Conservation (phyloP, 2,329 filamentous ascomycete species). For the Aspergillus fumigatus region DNA sequence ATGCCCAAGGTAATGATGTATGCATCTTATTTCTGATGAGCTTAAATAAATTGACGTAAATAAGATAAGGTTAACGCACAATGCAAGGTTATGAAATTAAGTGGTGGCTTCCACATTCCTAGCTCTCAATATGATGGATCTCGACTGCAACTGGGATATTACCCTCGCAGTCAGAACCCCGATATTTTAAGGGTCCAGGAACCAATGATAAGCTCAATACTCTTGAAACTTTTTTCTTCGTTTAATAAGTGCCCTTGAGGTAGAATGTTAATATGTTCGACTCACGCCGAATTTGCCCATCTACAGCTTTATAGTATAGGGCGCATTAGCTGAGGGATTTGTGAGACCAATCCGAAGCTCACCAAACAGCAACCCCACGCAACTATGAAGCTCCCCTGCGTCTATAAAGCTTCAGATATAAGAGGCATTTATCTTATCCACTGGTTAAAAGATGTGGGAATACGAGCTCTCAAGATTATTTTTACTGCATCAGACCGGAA, state of each 20-base stretch:
- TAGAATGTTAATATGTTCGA: not conserved
- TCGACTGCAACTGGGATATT: not conserved
- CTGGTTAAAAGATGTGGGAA: not conserved
- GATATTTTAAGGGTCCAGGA: not conserved
- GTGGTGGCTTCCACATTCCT: slow-evolving; percentile 20
- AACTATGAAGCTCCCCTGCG: not conserved
- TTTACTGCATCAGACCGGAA: not conserved
- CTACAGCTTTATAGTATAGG: not conserved
- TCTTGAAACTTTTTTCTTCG: not conserved
- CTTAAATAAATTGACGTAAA: not conserved
- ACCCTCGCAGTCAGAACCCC: too few relatives aligned
- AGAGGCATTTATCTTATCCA: slow-evolving; percentile 12
- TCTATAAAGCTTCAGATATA: not conserved
- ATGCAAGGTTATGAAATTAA: slow-evolving; percentile 28
- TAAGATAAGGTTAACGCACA: slow-evolving; percentile 16
- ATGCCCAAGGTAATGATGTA: slow-evolving; percentile 38
- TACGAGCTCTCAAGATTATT: not conserved
- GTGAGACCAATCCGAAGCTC: slow-evolving; percentile 7
- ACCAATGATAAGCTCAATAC: not conserved
- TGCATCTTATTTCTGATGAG: slow-evolving; percentile 26
- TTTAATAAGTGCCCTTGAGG: not conserved
- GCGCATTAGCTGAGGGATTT: slow-evolving; percentile 8
- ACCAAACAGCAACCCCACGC: slow-evolving; percentile 6
- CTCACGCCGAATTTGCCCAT: not conserved
- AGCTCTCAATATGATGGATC: not conserved